Evolutionary conservation across 441 rosid species (phyloP), one percentile per base, ranked within the genome.

Genomic region (Populus hybrid): DNA sequence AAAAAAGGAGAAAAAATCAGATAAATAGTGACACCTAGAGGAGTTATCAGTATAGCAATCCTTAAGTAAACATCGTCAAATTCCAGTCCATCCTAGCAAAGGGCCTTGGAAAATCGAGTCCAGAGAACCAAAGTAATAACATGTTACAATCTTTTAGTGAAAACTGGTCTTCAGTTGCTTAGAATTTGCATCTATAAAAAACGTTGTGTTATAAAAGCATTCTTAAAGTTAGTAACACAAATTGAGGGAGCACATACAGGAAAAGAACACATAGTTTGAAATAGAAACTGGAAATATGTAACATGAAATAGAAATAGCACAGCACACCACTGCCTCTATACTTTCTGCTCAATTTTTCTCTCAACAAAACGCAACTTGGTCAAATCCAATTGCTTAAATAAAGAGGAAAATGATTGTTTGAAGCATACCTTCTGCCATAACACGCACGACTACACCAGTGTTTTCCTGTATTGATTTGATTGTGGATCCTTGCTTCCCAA

Each of bases 401-500:
- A 42, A 23, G 69, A 76, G 21, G 9, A 40, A 36, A 26, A 71
- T 23, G 34, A 38, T 35, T 9, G 32, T 24, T 72, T 38, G 74
- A 76, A 78, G 26, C 79, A 75, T 82, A 91, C 97, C 98, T 89
- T 87, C 90, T 34, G 94, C 80, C 70, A 95, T 85, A 67, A 95
- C 89, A 40, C 98, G 89, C 69, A 93, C 92, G 34, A 87, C 82
- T 61, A 94, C 96, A 76, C 94, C 91, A 75, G 93, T 85, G 76
- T 76, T 87, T 85, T 95, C 93, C 71, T 93, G 94, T 36, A 95
- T 89, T 6, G 94, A 95, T 75, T 88, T 95, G 61, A 95, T 92
- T 46, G 83, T 72, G 7, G 92, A 91, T n/a, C 98, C 98, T 77
- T 93, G 96, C 83, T 91, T 94, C 70, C 98, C 98, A 38, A 95